Evolutionary conservation across 2,329 filamentous ascomycete species (phyloP).

Genomic region (Diaporthe helianthi): DNA sequence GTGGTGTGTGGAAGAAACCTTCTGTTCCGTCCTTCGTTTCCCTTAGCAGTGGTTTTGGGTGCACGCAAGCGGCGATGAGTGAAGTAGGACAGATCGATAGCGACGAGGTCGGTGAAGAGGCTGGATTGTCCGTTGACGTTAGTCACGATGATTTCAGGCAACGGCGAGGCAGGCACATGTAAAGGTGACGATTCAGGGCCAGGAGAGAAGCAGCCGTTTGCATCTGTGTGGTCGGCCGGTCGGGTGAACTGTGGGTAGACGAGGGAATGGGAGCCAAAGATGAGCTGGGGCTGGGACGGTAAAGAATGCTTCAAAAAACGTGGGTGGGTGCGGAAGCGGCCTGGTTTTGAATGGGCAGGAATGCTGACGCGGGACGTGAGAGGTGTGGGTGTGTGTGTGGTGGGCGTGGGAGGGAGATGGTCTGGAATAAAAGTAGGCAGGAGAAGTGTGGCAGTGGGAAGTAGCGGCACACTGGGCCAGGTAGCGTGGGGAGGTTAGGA

Average conservation of each 20-base stretch:
- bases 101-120: background rate
- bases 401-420: background rate
- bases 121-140: background rate
- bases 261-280: conserved; percentile 31
- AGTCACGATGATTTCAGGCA: conserved; percentile 11
- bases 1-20: background rate
- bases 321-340: conserved; percentile 34
- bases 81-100: background rate
- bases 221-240: conserved; percentile 8
- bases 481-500: conserved; percentile 1
- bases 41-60: background rate
- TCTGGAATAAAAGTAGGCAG: conserved; percentile 3
- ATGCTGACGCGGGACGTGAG: conserved; percentile 18
- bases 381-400: background rate
- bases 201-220: conserved; percentile 4
- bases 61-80: background rate
- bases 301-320: conserved; percentile 13
- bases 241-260: conserved; percentile 11
- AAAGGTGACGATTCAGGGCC: background rate
- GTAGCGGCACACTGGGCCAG: background rate
- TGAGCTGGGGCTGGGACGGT: conserved; percentile 7
- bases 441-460: background rate
- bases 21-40: background rate
- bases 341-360: conserved; percentile 34
- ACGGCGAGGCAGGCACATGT: background rate